A percentile compares a stretch with the other conserved stretches of the same genome.
Evolutionary conservation across 352 stramenopile species (phyloP).

Genomic region (Elongisporangium senticosum): DNA sequence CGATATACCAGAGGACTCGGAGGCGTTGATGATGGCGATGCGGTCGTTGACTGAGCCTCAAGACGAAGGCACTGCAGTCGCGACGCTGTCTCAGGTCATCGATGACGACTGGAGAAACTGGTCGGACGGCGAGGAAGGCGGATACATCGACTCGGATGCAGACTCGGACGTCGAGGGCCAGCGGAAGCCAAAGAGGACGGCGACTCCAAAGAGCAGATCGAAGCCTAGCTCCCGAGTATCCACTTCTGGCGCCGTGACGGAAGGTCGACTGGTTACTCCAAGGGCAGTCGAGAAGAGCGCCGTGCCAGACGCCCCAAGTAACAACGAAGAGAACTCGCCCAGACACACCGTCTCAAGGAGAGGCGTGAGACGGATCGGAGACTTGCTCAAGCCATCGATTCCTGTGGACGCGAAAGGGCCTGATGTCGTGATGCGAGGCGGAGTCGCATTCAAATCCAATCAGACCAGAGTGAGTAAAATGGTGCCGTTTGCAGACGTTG

Average conservation of each 20-base stretch:
- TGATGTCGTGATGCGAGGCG: not conserved
- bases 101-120: constrained; percentile 26
- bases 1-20: not conserved
- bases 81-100: not conserved
- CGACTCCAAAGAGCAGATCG: not conserved
- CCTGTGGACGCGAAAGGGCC: not conserved
- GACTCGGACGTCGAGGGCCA: constrained; percentile 6
- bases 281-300: not conserved
- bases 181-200: not conserved
- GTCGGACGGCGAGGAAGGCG: constrained; percentile 14
- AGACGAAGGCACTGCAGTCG: constrained; percentile 3
- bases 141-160: constrained; percentile 1
- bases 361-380: not conserved
- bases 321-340: not conserved
- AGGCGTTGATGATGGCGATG: constrained; percentile 3
- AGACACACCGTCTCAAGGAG: not conserved
- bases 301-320: not conserved
- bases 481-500: constrained; percentile 5
- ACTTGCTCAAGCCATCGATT: not conserved
- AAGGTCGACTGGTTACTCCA: not conserved
- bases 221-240: not conserved
- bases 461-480: not conserved
- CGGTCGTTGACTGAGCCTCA: constrained; percentile 9
- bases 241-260: not conserved
- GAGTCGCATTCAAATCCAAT: not conserved